Evolutionary conservation across 306 rosid species (phyloP), one percentile per base, ranked within the genome.

Genomic region (Prunus mongolica): DNA sequence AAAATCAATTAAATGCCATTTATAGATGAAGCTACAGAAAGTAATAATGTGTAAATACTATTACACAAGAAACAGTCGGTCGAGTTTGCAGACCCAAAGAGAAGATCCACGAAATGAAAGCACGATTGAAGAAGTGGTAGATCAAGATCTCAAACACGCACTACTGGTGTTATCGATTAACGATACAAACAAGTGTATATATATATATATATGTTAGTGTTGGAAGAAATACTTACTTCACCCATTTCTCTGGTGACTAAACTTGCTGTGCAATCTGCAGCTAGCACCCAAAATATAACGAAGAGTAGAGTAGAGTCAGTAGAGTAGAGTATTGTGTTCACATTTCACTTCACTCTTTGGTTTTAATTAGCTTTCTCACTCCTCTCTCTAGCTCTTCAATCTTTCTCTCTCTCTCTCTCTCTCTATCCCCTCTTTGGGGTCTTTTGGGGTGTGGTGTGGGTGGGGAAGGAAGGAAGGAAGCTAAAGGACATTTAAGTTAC

Each of bases 171-270:
- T n/a, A 20, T 22, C 25, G 24, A 38, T 38, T 38, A 38, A 38
- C 44, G 2, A 38, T 38, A 38, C 18, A 13, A 60, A 28, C 0
- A 25, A 13, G 38, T 9, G 14, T 56, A 12, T 24, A 34, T 34
- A 32, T 32, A 32, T 32, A 32, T 32, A 24, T 24, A 34, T 34
- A 34, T 34, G 41, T 34, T 34, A 34, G 41, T 34, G 41, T 34
- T 34, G 8, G 41, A 2, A 34, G 41, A 56, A 6, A 73, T 38
- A 75, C 96, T 76, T 90, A 94, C 97, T 83, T 94, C 93, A 76
- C 91, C 91, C 94, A 87, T 91, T 69, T 71, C 55, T 65, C 68
- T 55, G 84, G 60, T 41, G 71, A 55, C 1, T 30, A 13, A 12
- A 27, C 22, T 5, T 11, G 47, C 12, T 54, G 47, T 60, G 75